A percentile compares a stretch with the other conserved stretches of the same genome.
Evolutionary conservation across 139 green algal species (phyloP).

Genomic region (Penium margaritaceum): DNA sequence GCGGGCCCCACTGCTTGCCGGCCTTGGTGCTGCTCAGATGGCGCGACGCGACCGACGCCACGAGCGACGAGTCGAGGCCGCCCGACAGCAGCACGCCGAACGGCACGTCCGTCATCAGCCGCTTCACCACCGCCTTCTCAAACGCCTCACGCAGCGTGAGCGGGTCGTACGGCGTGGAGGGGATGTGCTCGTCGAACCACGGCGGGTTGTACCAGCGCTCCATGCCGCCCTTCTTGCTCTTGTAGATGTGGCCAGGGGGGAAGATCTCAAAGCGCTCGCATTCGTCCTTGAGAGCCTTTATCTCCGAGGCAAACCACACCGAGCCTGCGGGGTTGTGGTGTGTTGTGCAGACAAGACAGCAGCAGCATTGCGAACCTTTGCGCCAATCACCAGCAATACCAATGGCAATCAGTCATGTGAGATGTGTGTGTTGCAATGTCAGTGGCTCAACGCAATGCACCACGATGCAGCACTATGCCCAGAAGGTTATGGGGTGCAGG

Average conservation of each 20-base stretch:
- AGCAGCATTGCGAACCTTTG: no score
- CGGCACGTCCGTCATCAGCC: conserved; percentile 91
- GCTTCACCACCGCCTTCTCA: conserved; percentile 51
- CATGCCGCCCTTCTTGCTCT: conserved; percentile 47
- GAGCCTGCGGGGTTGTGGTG: no score
- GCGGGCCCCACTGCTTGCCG: conserved; percentile 26
- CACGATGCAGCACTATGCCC: no score
- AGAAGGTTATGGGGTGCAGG: no score
- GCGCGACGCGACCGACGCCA: conserved; percentile 74
- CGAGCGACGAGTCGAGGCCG: conserved; percentile 77
- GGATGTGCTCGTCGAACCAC: conserved; percentile 56
- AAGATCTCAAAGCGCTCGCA: conserved; percentile 63
- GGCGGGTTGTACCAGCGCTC: conserved; percentile 73
- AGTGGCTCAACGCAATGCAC: no score
- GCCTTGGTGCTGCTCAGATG: conserved; percentile 44
- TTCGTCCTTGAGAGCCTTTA: conserved; percentile 73
- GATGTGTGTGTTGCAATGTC: no score
- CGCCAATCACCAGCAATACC: no score
- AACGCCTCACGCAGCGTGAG: conserved; percentile 53
- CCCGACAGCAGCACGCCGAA: conserved; percentile 90
- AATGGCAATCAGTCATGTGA: no score
- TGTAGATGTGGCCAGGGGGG: conserved; percentile 60
- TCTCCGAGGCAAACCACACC: conserved; percentile 87
- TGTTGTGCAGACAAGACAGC: no score
- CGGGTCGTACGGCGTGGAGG: neutral